A percentile compares a stretch with the other conserved stretches of the same genome.
Conservation (phyloP, 2,329 filamentous ascomycete species). For the Fusarium multiceps region DNA sequence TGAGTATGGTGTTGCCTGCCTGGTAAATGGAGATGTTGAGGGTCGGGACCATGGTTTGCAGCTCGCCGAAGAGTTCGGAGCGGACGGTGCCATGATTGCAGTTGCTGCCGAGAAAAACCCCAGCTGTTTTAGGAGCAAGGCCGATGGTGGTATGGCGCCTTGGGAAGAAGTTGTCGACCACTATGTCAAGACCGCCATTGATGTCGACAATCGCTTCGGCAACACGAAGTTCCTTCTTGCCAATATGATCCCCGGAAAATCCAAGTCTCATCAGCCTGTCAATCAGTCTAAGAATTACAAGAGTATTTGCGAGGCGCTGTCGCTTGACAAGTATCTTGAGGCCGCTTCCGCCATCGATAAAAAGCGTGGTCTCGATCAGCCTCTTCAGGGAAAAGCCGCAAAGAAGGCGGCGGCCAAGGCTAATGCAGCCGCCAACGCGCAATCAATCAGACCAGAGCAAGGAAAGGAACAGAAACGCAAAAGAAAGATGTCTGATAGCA, state of each 20-base stretch:
- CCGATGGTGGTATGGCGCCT: slow-evolving; percentile 74
- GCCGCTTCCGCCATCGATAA: slow-evolving; percentile 74
- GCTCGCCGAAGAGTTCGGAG: slow-evolving; percentile 82
- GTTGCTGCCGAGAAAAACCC: slow-evolving; percentile 91
- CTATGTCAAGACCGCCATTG: slow-evolving; percentile 78
- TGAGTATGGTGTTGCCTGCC: slow-evolving; percentile 86
- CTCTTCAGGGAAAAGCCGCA: slow-evolving; percentile 53
- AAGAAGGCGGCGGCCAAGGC: slow-evolving; percentile 50
- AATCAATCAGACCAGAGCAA: slow-evolving; percentile 55
- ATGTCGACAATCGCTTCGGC: slow-evolving; percentile 85
- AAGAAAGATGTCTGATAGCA: slow-evolving; percentile 53
- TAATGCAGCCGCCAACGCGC: slow-evolving; percentile 59
- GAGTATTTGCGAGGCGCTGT: slow-evolving; percentile 73
- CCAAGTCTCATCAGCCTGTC: slow-evolving; percentile 70
- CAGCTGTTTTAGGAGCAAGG: slow-evolving; percentile 80
- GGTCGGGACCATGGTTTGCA: slow-evolving; percentile 76
- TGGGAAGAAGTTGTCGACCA: slow-evolving; percentile 83
- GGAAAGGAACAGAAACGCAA: slow-evolving; percentile 49
- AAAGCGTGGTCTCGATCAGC: slow-evolving; percentile 68
- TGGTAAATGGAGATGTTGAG: slow-evolving; percentile 95
- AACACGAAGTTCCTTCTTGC: slow-evolving; percentile 94
- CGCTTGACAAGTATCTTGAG: slow-evolving; percentile 70
- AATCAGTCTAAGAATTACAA: slow-evolving; percentile 76
- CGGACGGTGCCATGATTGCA: slow-evolving; percentile 97
- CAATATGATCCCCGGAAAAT: slow-evolving; percentile 87